These are phyloP conservation scores for Aureobasidium sp. DNA, from an alignment of 2,329 filamentous ascomycete genomes.

Conservation along the genomic window DNA sequence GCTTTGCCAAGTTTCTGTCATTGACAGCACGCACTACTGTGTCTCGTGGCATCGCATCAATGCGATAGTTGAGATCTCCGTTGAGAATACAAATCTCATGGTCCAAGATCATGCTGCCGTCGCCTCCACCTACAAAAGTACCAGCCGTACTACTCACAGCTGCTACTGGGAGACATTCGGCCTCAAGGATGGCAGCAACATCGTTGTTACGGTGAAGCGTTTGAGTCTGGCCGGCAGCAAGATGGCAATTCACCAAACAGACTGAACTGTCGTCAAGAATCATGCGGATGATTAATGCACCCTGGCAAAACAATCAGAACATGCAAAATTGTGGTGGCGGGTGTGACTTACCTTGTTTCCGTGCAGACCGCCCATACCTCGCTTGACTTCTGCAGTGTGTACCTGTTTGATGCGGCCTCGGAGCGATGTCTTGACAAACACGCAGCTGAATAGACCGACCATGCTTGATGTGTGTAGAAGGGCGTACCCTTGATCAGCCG, in stretches of 20 bases:
- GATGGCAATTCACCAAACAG: conserved; percentile 95
- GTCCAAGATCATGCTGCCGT: conserved; percentile 89
- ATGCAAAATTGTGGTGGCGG: neutral
- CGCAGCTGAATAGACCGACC: conserved; percentile 90
- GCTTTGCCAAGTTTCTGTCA: conserved; percentile 70
- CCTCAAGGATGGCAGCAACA: conserved; percentile 80
- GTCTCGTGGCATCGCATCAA: conserved; percentile 92
- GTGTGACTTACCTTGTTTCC: conserved; percentile 66
- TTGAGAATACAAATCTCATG: conserved; percentile 97
- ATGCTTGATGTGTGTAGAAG: conserved; percentile 83
- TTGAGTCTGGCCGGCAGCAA: conserved; percentile 87
- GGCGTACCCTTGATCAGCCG: conserved; percentile 68
- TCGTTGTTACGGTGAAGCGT: conserved; percentile 90
- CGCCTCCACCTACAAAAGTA: conserved; percentile 82
- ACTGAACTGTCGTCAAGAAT: conserved; percentile 87
- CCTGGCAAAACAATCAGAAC: conserved; percentile 32
- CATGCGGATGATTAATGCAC: conserved; percentile 86
- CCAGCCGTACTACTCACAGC: conserved; percentile 62
- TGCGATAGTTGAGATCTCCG: conserved; percentile 95
- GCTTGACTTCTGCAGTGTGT: conserved; percentile 77
- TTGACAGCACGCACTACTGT: conserved; percentile 82
- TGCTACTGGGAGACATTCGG: conserved; percentile 58
- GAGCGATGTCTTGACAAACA: conserved; percentile 81
- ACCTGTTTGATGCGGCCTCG: conserved; percentile 70
- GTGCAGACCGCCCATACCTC: conserved; percentile 89